phyloP scores from a whole-genome alignment of 352 stramenopile genomes.

The Phytophthora crassamura region DNA sequence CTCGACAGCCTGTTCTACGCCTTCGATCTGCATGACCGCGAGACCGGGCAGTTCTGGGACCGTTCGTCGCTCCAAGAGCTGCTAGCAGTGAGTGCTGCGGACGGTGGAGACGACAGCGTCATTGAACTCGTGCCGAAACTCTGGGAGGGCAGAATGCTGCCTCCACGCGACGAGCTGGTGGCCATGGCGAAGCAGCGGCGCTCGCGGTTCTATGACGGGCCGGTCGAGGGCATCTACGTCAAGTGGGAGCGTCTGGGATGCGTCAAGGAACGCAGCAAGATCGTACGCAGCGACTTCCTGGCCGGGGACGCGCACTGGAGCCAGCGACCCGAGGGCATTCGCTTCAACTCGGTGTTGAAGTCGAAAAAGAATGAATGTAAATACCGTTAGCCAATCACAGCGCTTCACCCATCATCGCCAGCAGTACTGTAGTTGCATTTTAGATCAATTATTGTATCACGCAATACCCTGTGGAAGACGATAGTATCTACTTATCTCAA shows the following conservation, averaged over 20 bases:
- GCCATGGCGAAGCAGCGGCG: constrained; percentile 44
- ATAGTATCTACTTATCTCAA: too few relatives aligned
- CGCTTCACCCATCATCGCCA: background rate
- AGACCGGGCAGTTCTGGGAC: constrained; percentile 54
- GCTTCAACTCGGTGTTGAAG: constrained; percentile 47
- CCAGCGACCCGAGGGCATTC: constrained; percentile 35
- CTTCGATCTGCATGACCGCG: constrained; percentile 84
- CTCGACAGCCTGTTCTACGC: constrained; percentile 76
- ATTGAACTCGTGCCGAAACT: constrained; percentile 59
- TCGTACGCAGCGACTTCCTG: constrained; percentile 75
- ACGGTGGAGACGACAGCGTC: constrained; percentile 8
- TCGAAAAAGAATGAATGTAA: background rate
- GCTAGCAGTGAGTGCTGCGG: constrained; percentile 22
- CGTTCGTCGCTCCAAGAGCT: constrained; percentile 42
- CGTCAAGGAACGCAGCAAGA: constrained; percentile 62
- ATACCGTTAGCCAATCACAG: background rate
- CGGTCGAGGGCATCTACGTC: constrained; percentile 60
- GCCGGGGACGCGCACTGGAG: constrained; percentile 72
- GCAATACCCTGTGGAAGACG: too few relatives aligned
- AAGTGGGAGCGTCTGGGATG: constrained; percentile 57
- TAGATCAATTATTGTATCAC: too few relatives aligned
- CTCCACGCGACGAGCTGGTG: constrained; percentile 38
- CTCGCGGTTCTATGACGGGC: constrained; percentile 57
- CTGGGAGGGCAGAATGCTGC: constrained; percentile 43
- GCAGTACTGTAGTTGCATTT: too few relatives aligned